phyloP scores from a whole-genome alignment of 1,284 basidiomycete genomes.

The Neotropicomus parvogracilis region DNA sequence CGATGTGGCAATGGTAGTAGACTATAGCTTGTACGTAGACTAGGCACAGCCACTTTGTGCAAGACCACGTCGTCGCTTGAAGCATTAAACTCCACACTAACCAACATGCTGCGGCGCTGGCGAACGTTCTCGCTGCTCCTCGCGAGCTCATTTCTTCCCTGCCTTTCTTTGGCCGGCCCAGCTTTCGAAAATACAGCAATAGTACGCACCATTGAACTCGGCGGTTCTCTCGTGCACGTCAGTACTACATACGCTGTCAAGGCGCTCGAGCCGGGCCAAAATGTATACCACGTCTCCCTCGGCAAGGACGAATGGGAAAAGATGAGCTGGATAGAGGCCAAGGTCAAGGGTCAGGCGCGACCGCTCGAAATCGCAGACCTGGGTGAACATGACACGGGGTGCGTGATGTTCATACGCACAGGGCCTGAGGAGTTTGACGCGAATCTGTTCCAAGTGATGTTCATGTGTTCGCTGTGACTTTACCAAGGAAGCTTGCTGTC shows the following conservation, averaged over 20 bases:
- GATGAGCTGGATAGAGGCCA: slow-evolving; percentile 79
- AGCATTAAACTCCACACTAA: too few relatives aligned
- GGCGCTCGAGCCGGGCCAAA: slow-evolving; percentile 59
- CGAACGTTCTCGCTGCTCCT: slow-evolving; percentile 39
- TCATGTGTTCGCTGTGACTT: slow-evolving; percentile 44
- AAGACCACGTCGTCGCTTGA: slow-evolving; percentile 23
- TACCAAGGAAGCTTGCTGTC: slow-evolving; percentile 46
- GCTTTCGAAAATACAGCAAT: slow-evolving; percentile 85
- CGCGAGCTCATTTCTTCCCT: slow-evolving; percentile 31
- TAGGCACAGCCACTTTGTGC: neutral
- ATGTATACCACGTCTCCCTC: slow-evolving; percentile 70
- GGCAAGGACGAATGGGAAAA: slow-evolving; percentile 57
- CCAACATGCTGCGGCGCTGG: slow-evolving; percentile 45
- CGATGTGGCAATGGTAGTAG: slow-evolving; percentile 76
- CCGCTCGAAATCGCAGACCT: slow-evolving; percentile 55
- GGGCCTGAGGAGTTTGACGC: slow-evolving; percentile 6
- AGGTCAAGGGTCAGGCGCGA: slow-evolving; percentile 64
- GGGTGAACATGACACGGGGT: slow-evolving; percentile 50
- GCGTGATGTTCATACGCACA: slow-evolving; percentile 22
- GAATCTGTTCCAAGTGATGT: slow-evolving; percentile 30
- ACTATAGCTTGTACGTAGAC: slow-evolving; percentile 37
- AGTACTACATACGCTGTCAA: slow-evolving; percentile 85
- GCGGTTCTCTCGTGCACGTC: slow-evolving; percentile 80
- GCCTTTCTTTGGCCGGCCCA: slow-evolving; percentile 37
- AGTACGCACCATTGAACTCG: slow-evolving; percentile 83